These are phyloP conservation scores for Amaranthus cruentus DNA, from an alignment of 148 eudicot genomes.

Conservation along the genomic window DNA sequence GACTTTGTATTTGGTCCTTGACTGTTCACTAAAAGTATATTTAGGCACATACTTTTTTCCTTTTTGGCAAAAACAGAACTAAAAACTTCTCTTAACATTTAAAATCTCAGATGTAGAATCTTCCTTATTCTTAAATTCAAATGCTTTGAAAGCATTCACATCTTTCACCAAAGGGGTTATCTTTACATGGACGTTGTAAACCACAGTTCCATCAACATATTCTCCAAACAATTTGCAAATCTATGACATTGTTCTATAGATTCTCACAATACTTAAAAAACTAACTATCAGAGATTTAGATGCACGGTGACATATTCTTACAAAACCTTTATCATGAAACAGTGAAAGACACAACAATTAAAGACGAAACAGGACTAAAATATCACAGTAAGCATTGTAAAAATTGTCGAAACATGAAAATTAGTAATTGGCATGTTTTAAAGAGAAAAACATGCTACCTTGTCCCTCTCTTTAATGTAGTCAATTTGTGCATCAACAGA, in stretches of 20 bases:
- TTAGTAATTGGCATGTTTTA: neutral
- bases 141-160: too few relatives aligned
- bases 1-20: neutral
- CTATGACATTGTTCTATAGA: neutral
- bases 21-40: neutral
- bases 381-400: neutral
- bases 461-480: conserved; percentile 17
- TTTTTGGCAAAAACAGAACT: too few relatives aligned
- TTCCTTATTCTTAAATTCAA: too few relatives aligned
- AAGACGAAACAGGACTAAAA: neutral
- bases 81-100: too few relatives aligned
- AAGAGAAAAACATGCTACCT: conserved; percentile 31
- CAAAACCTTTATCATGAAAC: neutral
- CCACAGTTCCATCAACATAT: too few relatives aligned
- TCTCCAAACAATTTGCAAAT: neutral
- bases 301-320: neutral
- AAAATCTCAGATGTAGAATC: too few relatives aligned
- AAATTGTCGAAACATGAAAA: neutral
- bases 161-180: too few relatives aligned
- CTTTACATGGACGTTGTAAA: too few relatives aligned
- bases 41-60: neutral
- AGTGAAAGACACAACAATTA: neutral
- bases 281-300: neutral
- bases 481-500: conserved; percentile 10
- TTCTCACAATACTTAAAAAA: neutral